Base-by-base conservation (phyloP, 345 rosid genomes). In the Abelmoschus esculentus region DNA sequence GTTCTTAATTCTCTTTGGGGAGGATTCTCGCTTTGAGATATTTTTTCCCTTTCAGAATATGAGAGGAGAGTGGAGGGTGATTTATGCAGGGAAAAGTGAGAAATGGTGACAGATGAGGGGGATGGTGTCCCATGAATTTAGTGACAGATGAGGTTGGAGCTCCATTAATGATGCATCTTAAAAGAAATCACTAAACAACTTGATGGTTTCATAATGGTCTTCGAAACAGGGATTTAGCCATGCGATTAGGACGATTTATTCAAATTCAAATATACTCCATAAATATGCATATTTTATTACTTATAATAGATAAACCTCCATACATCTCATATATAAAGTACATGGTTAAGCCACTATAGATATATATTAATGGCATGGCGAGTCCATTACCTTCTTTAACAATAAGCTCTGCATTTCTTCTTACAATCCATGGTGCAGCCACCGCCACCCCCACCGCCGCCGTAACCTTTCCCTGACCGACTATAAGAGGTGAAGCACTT, bases 391-490 rank as follows among this genome's bases (percentile, higher is more conserved):
- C 68, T 50, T 47, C 18, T 34, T 72, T 18, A 54, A 54, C 99
- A 95, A 22, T 85, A 95, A 73, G 99, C 99, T 46, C 81, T 34
- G 66, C 99, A 95, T 77, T 90, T 90, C 79, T 91, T 91, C 93
- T 93, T 88, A 70, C 99, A 95, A 52, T 95, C 99, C 81, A 88
- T 80, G 42, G 96, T 95, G 80, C 99, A 95, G 1, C 99, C 92
- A 1, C 99, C 99, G 0, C 99, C 96, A 0, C 58, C 58, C 4
- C 29, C 58, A 0, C 99, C 99, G 12, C 74, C 82, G 10, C 99
- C 99, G 50, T 86, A 95, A 5, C 96, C 96, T 81, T 90, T 89
- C 74, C 99, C 99, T 1, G 99, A 88, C 19, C 85, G 82, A 80
- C 93, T 88, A 66, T 78, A 88, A 22, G 89, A 88, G 56, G 78